Conservation (phyloP, 2,329 filamentous ascomycete genomes). For the Rutstroemia sp. region DNA sequence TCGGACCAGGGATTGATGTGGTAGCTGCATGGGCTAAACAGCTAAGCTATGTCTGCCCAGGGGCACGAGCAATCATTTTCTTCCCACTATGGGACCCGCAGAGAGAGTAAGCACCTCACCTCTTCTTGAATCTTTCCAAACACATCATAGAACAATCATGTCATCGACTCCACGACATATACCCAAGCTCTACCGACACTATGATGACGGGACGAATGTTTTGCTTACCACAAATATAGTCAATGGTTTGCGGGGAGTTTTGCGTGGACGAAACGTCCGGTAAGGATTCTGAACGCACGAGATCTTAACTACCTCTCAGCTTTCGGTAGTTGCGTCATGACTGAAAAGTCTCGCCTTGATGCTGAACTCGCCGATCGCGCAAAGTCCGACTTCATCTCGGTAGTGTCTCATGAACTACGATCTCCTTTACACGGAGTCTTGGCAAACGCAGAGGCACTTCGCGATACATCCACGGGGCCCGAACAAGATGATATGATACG, state of each 20-base stretch:
- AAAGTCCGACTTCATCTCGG: conserved; percentile 52
- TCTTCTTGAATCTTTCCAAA: not conserved
- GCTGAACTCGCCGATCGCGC: conserved; percentile 31
- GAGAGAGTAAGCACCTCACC: conserved; percentile 24
- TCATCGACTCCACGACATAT: too few species aligned
- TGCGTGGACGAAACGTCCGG: conserved; percentile 37
- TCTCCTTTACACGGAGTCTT: conserved; percentile 54
- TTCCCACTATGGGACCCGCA: conserved; percentile 40
- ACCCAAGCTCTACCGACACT: too few species aligned
- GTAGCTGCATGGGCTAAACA: conserved; percentile 10
- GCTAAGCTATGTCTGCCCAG: conserved; percentile 31
- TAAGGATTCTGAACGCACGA: conserved; percentile 36
- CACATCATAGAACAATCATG: too few species aligned
- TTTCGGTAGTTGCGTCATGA: conserved; percentile 48
- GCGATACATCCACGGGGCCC: conserved; percentile 37
- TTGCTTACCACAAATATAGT: not conserved
- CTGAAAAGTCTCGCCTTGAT: conserved; percentile 44
- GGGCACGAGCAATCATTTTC: conserved; percentile 37
- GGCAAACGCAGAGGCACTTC: conserved; percentile 42
- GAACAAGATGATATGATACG: conserved; percentile 39
- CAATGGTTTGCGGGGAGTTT: conserved; percentile 43
- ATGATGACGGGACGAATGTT: not conserved
- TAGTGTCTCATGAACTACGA: conserved; percentile 53
- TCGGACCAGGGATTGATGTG: conserved; percentile 3
- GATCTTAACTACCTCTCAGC: conserved; percentile 42